These are phyloP conservation scores for Neohortaea acidophila DNA, from an alignment of 495 filamentous ascomycete genomes.

Conservation along the genomic window DNA sequence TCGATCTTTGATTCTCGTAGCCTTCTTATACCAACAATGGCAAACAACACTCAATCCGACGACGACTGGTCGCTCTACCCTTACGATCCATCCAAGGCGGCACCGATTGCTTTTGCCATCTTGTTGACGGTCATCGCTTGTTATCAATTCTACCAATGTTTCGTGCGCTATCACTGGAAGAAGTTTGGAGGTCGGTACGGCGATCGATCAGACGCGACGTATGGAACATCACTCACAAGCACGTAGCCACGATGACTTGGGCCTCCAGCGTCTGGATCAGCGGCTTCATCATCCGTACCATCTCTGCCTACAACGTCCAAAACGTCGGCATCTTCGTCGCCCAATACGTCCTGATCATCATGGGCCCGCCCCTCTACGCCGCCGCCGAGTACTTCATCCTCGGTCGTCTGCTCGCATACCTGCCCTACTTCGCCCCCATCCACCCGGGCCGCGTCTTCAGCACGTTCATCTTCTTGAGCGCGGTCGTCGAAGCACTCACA, in stretches of 20 bases:
- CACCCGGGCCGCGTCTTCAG: slow-evolving; percentile 64
- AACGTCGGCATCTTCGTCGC: slow-evolving; percentile 7
- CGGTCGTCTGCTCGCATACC: slow-evolving; percentile 61
- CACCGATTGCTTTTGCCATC: slow-evolving; percentile 11
- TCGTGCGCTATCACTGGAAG: slow-evolving; percentile 7
- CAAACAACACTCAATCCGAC: not conserved
- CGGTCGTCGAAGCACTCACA: slow-evolving; percentile 51
- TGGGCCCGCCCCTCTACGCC: slow-evolving; percentile 45
- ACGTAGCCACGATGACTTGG: slow-evolving; percentile 1
- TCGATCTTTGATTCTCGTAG: too few species aligned
- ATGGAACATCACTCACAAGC: too few species aligned
- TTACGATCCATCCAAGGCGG: slow-evolving; percentile 6
- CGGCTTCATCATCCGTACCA: slow-evolving; percentile 8
- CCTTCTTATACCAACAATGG: not conserved
- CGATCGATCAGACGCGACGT: too few species aligned
- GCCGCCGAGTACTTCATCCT: slow-evolving; percentile 62
- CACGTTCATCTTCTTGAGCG: slow-evolving; percentile 51
- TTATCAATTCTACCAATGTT: slow-evolving; percentile 8
- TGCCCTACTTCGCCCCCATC: slow-evolving; percentile 61
- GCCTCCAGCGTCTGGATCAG: slow-evolving; percentile 8
- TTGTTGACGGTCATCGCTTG: slow-evolving; percentile 1
- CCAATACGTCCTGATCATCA: slow-evolving; percentile 9
- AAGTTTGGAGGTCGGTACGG: slow-evolving; percentile 2
- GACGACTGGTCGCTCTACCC: slow-evolving; percentile 10
- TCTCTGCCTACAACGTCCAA: slow-evolving; percentile 4